Evolutionary conservation across 2,329 filamentous ascomycete species (phyloP).

Genomic region (Myriangium duriaei): DNA sequence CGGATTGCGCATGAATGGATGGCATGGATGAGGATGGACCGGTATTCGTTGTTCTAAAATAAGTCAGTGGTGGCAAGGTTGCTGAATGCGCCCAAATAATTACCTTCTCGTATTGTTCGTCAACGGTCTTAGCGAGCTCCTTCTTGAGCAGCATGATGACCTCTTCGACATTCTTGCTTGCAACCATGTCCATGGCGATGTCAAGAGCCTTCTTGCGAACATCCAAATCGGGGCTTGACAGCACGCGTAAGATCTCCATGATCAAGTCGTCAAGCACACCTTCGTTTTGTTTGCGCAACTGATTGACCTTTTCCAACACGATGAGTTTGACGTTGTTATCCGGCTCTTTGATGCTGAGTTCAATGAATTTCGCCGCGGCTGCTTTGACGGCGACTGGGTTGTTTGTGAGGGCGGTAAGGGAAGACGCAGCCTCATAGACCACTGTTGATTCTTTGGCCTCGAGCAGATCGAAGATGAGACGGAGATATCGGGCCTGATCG

Average conservation of each 20-base stretch:
- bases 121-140: slow-evolving; percentile 91
- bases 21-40: slow-evolving; percentile 86
- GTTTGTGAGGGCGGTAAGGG: slow-evolving; percentile 80
- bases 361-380: slow-evolving; percentile 89
- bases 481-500: slow-evolving; percentile 69
- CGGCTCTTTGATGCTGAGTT: slow-evolving; percentile 90
- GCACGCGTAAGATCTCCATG: slow-evolving; percentile 92
- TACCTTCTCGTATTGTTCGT: slow-evolving; percentile 93
- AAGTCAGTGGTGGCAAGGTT: slow-evolving; percentile 10
- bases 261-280: slow-evolving; percentile 85
- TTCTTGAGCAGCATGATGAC: slow-evolving; percentile 95
- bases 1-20: slow-evolving; percentile 99
- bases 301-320: slow-evolving; percentile 85
- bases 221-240: slow-evolving; percentile 91
- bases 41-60: slow-evolving; percentile 68
- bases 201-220: slow-evolving; percentile 82
- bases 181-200: slow-evolving; percentile 93
- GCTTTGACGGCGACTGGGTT: slow-evolving; percentile 98
- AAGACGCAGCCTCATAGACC: slow-evolving; percentile 93
- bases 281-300: slow-evolving; percentile 75
- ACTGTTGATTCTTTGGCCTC: slow-evolving; percentile 90
- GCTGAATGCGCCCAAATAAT: background rate
- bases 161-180: slow-evolving; percentile 97
- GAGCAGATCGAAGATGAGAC: slow-evolving; percentile 90
- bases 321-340: slow-evolving; percentile 99